Evolutionary conservation across 176 grass and related monocot species (phyloP), one percentile per base, ranked within the genome.

Genomic region (Cenchrus fungigraminus): DNA sequence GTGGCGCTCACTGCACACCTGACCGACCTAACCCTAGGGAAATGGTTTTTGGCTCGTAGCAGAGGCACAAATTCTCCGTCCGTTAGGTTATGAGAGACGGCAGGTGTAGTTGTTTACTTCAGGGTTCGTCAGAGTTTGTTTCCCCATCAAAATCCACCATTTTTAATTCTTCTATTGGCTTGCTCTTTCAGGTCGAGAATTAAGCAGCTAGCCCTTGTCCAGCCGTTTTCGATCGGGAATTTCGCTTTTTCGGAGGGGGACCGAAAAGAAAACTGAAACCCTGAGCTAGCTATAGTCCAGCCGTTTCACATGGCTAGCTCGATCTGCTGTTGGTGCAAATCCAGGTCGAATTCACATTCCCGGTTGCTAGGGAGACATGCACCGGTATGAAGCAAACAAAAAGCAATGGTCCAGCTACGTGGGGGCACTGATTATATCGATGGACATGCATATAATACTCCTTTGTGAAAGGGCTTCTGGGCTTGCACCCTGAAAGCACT

Each of bases 311-410:
- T 12, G 73, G 29, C 15, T 60, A 17, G 19, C 31, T 22, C 20
- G 45, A 8, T 78, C 25, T 20, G 8, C 50, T 42, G 53, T 79
- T 59, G 53, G 63, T 61, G 65, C 74, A 12, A 34, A 40, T 15
- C 83, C 83, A 78, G 65, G 42, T 85, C 25, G 52, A 44, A 34
- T 78, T 68, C 64, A 60, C 74, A 60, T 60, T 32, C 14, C 47
- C 61, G 44, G 2, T 32, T 32, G 31, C 31, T 14, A 8, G 28
- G 4, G 22, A 37, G 54, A 82, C 37, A 82, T 60, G 31, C 31
- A 32, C 31, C 31, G 31, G 31, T 32, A 32, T 32, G 1, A 32
- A 32, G 31, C 31, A 32, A 32, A 32, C 31, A 32, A 32, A 32
- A 32, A 32, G 31, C 31, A 32, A 32, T 32, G 31, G 31, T 32